Evolutionary conservation across 2,329 filamentous ascomycete genomes (phyloP).

Genomic region (Penicillium sp.): DNA sequence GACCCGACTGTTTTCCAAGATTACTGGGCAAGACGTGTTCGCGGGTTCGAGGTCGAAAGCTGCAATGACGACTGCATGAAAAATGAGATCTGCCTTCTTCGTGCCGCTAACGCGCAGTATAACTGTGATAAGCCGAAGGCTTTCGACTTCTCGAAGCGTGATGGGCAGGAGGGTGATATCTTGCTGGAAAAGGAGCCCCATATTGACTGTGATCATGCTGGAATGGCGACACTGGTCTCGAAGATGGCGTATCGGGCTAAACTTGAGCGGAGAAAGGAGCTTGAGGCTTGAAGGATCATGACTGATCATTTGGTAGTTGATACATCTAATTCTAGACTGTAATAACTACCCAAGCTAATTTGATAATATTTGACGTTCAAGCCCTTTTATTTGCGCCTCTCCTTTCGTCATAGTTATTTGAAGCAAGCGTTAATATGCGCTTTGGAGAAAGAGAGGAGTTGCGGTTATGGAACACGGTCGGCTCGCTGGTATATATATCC

Average conservation of each 20-base stretch:
- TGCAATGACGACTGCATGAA: constrained; percentile 49
- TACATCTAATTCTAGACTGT: neutral
- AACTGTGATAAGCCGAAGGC: constrained; percentile 49
- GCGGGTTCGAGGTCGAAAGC: constrained; percentile 45
- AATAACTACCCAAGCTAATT: neutral
- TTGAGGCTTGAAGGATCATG: neutral
- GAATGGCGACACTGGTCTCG: constrained; percentile 24
- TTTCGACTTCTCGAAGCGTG: constrained; percentile 36
- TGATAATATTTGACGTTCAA: neutral
- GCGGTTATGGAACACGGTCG: too few species aligned
- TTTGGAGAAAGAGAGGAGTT: neutral
- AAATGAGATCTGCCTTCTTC: constrained; percentile 54
- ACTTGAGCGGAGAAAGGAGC: constrained; percentile 6
- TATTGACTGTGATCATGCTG: constrained; percentile 28
- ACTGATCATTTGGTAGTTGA: neutral
- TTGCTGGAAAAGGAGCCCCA: constrained; percentile 4
- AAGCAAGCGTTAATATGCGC: neutral
- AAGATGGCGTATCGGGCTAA: constrained; percentile 21
- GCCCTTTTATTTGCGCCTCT: too few species aligned
- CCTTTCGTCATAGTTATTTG: neutral
- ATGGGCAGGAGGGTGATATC: constrained; percentile 2
- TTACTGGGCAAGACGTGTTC: constrained; percentile 51
- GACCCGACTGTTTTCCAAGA: constrained; percentile 48
- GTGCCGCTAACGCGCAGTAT: constrained; percentile 54
- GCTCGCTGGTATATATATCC: too few species aligned